Evolutionary conservation across 345 rosid genomes (phyloP), one percentile per base, ranked within the genome.

Genomic region (Theobroma cacao): DNA sequence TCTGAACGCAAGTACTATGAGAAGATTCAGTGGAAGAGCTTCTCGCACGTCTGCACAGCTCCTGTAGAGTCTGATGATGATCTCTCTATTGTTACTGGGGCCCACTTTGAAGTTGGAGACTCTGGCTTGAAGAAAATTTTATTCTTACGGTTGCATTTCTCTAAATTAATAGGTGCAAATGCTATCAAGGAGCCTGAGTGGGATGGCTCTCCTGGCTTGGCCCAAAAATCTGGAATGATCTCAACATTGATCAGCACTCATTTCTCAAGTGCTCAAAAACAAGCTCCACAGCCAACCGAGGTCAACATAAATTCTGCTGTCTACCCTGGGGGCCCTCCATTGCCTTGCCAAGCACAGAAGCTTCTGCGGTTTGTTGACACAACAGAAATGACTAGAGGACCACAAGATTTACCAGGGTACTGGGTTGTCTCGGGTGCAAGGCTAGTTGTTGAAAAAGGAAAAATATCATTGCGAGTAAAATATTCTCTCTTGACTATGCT

Each of bases 351-450:
- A 85, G 94, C 97, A 9, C 92, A 92, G 0, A 94, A 89, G 84
- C 97, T 91, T 76, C 81, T 94, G 66, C 94, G 90, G 86, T 88
- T 91, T 62, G 98, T 94, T 4, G 98, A 96, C 83, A 89, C 95
- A 18, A 89, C 94, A 14, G 99, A 96, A 87, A 92, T 96, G 97
- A 76, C 90, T 0, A 89, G 99, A 78, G 99, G 99, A 52, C 98
- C 98, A 1, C 95, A 94, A 60, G 94, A 96, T 78, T 82, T 86
- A 80, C 99, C 99, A 0, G 99, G 99, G 18, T 96, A 96, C 82
- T 96, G 99, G 98, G 92, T 91, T 68, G 95, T 94, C 12, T 92
- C 99, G 0, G 99, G 99, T 65, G 99, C 98, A 68, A 91, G 90
- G 73, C 83, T 96, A 24, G 76, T 85, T 20, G 98, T 92, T 8